phyloP scores from a whole-genome alignment of 768 basidiomycete genomes.

The Kwoniella sp. region DNA sequence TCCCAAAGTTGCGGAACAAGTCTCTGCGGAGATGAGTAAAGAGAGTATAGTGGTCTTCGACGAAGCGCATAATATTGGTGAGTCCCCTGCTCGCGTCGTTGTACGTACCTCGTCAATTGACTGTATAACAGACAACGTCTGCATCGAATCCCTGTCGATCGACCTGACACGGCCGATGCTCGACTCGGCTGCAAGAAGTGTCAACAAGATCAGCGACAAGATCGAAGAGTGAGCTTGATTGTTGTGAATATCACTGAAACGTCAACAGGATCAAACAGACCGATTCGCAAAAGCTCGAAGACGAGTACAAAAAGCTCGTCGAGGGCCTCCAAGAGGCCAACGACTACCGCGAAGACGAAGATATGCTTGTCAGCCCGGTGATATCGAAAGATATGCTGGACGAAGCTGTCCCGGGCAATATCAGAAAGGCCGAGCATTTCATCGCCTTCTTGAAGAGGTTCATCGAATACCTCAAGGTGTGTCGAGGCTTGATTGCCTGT shows the following conservation, averaged over 20 bases:
- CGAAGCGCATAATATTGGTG: conserved; percentile 98
- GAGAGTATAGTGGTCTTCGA: conserved; percentile 99
- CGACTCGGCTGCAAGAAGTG: conserved; percentile 85
- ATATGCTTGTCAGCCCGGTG: conserved; percentile 85
- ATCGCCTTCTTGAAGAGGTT: conserved; percentile 97
- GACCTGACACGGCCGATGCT: conserved; percentile 97
- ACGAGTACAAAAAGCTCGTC: conserved; percentile 92
- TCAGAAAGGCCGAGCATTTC: conserved; percentile 97
- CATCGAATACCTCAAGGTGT: conserved; percentile 98
- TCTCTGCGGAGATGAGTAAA: conserved; percentile 94
- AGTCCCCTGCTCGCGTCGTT: conserved; percentile 17
- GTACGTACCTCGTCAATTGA: too few species aligned
- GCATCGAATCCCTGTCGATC: conserved; percentile 95
- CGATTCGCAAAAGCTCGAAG: conserved; percentile 88
- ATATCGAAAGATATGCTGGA: conserved; percentile 89
- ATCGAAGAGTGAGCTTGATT: conserved; percentile 75
- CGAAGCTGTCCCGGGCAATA: conserved; percentile 96
- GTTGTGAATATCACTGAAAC: not conserved
- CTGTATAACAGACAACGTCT: conserved; percentile 74
- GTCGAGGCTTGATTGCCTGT: too few species aligned
- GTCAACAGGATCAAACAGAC: conserved; percentile 76
- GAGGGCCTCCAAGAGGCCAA: conserved; percentile 80
- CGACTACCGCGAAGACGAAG: conserved; percentile 62
- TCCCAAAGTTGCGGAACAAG: conserved; percentile 98
- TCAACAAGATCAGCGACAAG: conserved; percentile 76